phyloP scores from a whole-genome alignment of 306 rosid genomes.

The Lagenaria siceraria region DNA sequence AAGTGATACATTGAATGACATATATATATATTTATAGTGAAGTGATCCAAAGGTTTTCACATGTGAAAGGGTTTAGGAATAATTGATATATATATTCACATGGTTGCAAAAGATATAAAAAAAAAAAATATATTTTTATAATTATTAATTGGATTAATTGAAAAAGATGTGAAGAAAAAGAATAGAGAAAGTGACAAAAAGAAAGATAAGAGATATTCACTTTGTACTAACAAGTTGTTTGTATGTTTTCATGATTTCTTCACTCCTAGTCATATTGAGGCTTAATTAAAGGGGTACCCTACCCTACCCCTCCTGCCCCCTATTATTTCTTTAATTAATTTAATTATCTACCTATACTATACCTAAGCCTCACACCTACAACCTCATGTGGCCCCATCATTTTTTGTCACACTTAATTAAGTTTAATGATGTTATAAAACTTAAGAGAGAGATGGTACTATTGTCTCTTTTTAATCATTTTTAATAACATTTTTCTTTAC shows the following conservation, averaged over 20 bases:
- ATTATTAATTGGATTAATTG: not conserved
- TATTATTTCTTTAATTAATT: not conserved
- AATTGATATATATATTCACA: constrained; percentile 21
- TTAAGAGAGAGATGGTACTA: too few species aligned
- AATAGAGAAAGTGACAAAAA: not conserved
- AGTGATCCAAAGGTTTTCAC: constrained; percentile 10
- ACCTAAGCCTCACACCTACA: not conserved
- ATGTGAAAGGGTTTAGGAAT: not conserved
- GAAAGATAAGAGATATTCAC: not conserved
- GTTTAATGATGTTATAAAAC: too few species aligned
- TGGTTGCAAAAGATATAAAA: not conserved
- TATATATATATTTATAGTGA: too few species aligned
- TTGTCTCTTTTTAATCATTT: too few species aligned
- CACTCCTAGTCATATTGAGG: not conserved
- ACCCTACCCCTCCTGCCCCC: not conserved
- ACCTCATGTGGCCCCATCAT: not conserved
- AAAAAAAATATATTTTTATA: too few species aligned
- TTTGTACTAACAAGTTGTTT: not conserved
- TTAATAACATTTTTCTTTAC: too few species aligned
- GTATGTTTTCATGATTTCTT: not conserved
- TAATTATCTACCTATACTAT: not conserved
- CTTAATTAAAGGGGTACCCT: not conserved
- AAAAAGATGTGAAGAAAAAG: not conserved
- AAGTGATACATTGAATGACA: not conserved
- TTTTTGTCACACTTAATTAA: too few species aligned